Evolutionary conservation across 352 stramenopile species (phyloP).

Genomic region (Thalassiosira mediterranea): DNA sequence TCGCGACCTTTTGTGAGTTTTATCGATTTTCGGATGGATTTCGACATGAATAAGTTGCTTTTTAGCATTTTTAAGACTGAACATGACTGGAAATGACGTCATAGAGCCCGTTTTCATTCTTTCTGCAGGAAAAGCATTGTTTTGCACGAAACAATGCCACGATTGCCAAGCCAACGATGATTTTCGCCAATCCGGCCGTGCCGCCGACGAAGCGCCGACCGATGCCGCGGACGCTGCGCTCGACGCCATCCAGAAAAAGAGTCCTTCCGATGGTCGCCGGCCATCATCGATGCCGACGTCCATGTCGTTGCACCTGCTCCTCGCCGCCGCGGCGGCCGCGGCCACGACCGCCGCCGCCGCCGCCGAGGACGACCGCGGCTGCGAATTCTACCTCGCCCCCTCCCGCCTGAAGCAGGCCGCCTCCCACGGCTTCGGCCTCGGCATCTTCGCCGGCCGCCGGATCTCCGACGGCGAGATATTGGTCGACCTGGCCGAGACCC

Average conservation of each 20-base stretch:
- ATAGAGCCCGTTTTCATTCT: not conserved
- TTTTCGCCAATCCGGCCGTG: not conserved
- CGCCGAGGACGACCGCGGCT: not conserved
- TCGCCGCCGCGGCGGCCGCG: not conserved
- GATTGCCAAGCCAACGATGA: not conserved
- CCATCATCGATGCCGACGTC: not conserved
- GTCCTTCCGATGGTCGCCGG: no score
- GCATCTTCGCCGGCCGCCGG: conserved; percentile 55
- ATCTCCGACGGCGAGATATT: conserved; percentile 33
- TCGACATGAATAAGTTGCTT: not conserved
- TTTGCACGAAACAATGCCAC: not conserved
- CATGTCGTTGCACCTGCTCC: not conserved
- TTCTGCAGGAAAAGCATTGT: not conserved
- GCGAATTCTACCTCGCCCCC: conserved; percentile 56
- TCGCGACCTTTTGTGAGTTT: no score
- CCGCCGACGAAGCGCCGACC: no score
- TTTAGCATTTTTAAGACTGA: no score
- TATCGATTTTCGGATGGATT: no score
- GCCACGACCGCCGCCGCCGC: no score
- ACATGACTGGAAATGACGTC: not conserved
- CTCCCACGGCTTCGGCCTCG: conserved; percentile 59
- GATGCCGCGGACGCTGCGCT: no score
- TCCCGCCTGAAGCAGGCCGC: conserved; percentile 56
- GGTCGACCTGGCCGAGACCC: conserved; percentile 12
- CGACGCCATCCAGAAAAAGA: no score